Conservation (phyloP, 345 rosid genomes). For the Gossypium sturtianum region DNA sequence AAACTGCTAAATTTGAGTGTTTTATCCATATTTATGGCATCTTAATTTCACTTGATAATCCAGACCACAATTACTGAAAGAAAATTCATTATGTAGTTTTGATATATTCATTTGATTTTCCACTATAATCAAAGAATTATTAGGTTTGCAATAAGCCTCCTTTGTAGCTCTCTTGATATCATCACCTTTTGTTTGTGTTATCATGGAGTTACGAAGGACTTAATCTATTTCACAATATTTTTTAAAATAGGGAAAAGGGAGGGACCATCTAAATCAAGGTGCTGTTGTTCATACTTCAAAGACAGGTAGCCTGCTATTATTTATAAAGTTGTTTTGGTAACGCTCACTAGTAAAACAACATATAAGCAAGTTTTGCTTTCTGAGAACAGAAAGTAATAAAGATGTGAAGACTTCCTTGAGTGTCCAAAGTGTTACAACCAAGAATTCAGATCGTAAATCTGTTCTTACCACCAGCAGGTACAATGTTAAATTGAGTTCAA, state of each 20-base stretch:
- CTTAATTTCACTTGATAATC: background rate
- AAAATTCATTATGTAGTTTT: background rate
- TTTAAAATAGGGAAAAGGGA: slow-evolving; percentile 38
- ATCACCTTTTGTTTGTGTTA: slow-evolving; percentile 9
- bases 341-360: slow-evolving; percentile 7
- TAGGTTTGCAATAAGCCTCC: background rate
- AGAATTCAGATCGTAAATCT: slow-evolving; percentile 33
- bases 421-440: slow-evolving; percentile 27
- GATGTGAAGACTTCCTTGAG: slow-evolving; percentile 18
- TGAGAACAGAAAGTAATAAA: slow-evolving; percentile 22
- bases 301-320: slow-evolving; percentile 39
- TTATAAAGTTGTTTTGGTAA: slow-evolving; percentile 13
- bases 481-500: slow-evolving; percentile 4
- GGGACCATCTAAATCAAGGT: slow-evolving; percentile 26
- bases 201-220: background rate
- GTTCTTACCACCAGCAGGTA: slow-evolving; percentile 39
- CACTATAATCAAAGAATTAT: background rate
- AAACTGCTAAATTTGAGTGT: background rate
- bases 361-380: slow-evolving; percentile 21
- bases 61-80: background rate
- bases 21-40: background rate
- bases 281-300: slow-evolving; percentile 19
- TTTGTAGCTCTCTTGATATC: background rate
- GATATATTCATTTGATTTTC: slow-evolving; percentile 6
- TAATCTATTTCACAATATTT: slow-evolving; percentile 8